A percentile compares a stretch with the other conserved stretches of the same genome.
Conservation (phyloP, 2,329 filamentous ascomycete genomes). For the Grosmannia serpens region DNA sequence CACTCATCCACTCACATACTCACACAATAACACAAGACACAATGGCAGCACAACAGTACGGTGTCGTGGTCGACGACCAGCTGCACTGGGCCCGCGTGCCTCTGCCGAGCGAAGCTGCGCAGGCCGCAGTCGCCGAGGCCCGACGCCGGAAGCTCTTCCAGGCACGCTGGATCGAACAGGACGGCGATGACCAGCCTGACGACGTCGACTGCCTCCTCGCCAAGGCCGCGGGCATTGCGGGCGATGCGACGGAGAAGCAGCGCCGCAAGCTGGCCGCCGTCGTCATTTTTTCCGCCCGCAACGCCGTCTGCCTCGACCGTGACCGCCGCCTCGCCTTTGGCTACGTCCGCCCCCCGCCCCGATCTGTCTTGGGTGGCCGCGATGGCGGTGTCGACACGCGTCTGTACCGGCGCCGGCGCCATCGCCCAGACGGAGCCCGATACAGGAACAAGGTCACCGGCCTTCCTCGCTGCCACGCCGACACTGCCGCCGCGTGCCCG, state of each 20-base stretch:
- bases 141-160: background rate
- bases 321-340: constrained; percentile 10
- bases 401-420: background rate
- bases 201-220: constrained; percentile 6
- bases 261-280: background rate
- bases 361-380: background rate
- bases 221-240: background rate
- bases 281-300: background rate
- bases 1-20: constrained; percentile 17
- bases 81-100: background rate
- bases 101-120: background rate
- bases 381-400: constrained; percentile 9
- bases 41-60: background rate
- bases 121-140: background rate
- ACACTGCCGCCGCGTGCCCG: background rate
- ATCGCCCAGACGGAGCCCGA: background rate
- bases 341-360: constrained; percentile 6
- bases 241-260: background rate
- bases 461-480: background rate
- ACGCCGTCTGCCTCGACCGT: constrained; percentile 10
- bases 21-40: constrained; percentile 34
- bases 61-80: constrained; percentile 5
- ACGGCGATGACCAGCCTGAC: background rate
- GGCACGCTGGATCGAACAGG: constrained; percentile 5
- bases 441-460: background rate